Conservation (phyloP, 2,329 filamentous ascomycete genomes). For the Penicillium sp. region DNA sequence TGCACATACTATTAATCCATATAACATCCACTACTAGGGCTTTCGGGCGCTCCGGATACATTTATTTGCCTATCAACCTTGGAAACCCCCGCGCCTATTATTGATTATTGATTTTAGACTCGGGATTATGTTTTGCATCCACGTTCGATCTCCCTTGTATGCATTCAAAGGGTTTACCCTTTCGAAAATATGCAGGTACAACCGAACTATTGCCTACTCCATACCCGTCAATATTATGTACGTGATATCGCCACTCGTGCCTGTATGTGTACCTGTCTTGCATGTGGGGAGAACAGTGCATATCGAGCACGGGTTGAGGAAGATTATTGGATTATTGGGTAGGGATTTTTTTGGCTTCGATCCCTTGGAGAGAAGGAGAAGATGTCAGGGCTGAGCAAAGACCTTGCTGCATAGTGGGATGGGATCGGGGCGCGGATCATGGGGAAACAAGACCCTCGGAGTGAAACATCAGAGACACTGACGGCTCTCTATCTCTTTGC, state of each 20-base stretch:
- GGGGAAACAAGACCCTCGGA: background rate
- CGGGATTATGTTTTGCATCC: background rate
- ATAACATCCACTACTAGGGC: background rate
- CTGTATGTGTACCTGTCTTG: constrained; percentile 4
- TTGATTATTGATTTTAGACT: background rate
- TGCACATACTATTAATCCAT: background rate
- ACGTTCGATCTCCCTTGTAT: background rate
- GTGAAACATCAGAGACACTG: constrained; percentile 8
- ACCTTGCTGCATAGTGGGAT: background rate
- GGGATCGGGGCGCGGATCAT: background rate
- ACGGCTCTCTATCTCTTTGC: background rate
- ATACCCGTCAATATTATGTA: constrained; percentile 1
- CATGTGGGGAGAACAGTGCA: constrained; percentile 3
- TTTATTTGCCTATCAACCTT: background rate
- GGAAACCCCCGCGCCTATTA: background rate
- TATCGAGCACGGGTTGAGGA: constrained; percentile 6
- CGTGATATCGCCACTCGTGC: constrained; percentile 8
- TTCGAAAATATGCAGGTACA: constrained; percentile 7
- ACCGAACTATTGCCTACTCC: background rate
- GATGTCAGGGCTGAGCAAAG: background rate
- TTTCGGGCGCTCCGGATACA: background rate
- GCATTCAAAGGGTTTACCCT: background rate
- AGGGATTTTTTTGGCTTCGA: background rate
- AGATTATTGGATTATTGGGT: constrained; percentile 3
- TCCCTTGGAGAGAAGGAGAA: background rate